Conservation (phyloP, 129 eudicot genomes). For the Artemisia tridentata region DNA sequence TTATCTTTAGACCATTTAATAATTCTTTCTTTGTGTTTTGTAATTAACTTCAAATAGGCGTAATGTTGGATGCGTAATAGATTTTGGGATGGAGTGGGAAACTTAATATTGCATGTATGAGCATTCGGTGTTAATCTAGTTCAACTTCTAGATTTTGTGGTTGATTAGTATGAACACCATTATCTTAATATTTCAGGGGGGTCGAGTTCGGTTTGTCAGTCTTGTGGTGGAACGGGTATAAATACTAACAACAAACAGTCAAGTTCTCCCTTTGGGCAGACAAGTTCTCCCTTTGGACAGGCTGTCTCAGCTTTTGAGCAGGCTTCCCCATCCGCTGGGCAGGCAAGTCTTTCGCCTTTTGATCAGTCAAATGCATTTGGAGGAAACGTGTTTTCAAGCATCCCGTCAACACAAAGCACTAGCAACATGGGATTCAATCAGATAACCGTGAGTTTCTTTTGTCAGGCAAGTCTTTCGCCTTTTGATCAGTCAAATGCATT, state of each 20-base stretch:
- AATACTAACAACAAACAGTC: conserved; percentile 41
- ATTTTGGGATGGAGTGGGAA: too few relatives aligned
- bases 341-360: conserved; percentile 47
- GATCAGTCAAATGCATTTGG: conserved; percentile 72
- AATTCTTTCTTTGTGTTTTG: too few relatives aligned
- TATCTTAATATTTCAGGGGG: too few relatives aligned
- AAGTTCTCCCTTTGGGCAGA: conserved; percentile 68
- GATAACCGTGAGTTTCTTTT: conserved; percentile 60
- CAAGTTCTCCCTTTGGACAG: conserved; percentile 40
- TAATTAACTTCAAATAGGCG: too few relatives aligned
- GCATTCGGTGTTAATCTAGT: too few relatives aligned
- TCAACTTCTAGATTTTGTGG: too few relatives aligned
- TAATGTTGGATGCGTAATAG: too few relatives aligned
- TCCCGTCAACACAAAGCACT: conserved; percentile 35
- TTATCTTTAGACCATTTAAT: too few relatives aligned
- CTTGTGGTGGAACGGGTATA: too few relatives aligned
- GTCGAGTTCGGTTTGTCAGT: too few relatives aligned
- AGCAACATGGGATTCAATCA: conserved; percentile 67
- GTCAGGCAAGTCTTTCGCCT: conserved; percentile 38
- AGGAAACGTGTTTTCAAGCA: conserved; percentile 57
- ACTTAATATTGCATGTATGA: too few relatives aligned
- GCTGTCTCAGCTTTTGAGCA: conserved; percentile 60
- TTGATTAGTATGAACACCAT: too few relatives aligned
- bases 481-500: conserved; percentile 67
- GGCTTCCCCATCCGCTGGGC: conserved; percentile 56